phyloP scores from a whole-genome alignment of 2,329 filamentous ascomycete species.

The Cytospora paraplurivora region DNA sequence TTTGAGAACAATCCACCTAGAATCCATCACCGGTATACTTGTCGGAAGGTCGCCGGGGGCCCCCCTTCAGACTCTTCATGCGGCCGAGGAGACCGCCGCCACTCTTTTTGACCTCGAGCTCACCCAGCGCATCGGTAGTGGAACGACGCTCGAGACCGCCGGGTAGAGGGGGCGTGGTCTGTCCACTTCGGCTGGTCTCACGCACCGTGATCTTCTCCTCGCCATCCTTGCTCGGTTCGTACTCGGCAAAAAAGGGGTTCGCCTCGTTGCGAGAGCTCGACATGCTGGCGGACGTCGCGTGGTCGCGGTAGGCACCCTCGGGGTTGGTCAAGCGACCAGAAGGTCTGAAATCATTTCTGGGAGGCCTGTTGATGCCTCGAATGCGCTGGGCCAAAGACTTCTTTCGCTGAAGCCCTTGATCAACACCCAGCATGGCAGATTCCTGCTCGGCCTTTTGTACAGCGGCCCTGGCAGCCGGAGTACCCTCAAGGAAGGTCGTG shows the following conservation, averaged over 20 bases:
- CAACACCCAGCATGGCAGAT: constrained; percentile 56
- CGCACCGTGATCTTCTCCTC: constrained; percentile 54
- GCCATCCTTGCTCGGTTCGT: constrained; percentile 59
- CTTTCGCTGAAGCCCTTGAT: constrained; percentile 75
- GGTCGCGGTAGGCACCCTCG: constrained; percentile 48
- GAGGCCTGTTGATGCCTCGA: constrained; percentile 76
- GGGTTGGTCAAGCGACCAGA: constrained; percentile 61
- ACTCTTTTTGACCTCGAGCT: constrained; percentile 46
- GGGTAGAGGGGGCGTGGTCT: constrained; percentile 59
- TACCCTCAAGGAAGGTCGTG: constrained; percentile 92
- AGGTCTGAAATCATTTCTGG: constrained; percentile 57
- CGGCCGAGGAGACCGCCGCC: constrained; percentile 74
- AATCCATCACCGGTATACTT: constrained; percentile 12
- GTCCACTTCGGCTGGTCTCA: constrained; percentile 41
- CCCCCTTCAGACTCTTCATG: constrained; percentile 81
- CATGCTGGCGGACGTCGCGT: constrained; percentile 36
- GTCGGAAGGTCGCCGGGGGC: constrained; percentile 38
- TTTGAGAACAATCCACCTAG: constrained; percentile 10
- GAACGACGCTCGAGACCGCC: constrained; percentile 64
- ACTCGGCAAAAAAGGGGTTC: constrained; percentile 87
- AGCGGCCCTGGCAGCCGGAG: constrained; percentile 79
- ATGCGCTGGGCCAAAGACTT: constrained; percentile 94
- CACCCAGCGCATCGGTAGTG: constrained; percentile 57
- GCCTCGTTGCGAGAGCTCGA: constrained; percentile 48
- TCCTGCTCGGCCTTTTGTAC: constrained; percentile 76